Percentiles rank a stretch among this genome's conserved stretches.
Evolutionary conservation across 2,329 filamentous ascomycete genomes (phyloP).

Genomic region (Diplodia intermedia): DNA sequence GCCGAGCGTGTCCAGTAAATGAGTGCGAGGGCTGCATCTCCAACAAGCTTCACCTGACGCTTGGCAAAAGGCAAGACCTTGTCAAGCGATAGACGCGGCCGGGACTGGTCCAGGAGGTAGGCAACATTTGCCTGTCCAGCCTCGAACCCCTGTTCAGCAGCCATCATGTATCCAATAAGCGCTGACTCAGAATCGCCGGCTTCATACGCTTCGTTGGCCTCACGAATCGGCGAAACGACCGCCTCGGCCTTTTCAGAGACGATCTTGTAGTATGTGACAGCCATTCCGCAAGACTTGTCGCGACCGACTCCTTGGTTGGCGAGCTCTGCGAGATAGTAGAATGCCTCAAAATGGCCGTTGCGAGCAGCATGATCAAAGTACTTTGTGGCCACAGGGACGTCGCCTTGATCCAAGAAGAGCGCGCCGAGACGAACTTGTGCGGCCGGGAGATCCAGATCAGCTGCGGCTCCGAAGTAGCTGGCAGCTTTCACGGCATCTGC

Average conservation of each 20-base stretch:
- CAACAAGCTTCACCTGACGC: conserved; percentile 56
- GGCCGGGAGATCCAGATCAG: conserved; percentile 80
- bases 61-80: conserved; percentile 59
- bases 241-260: conserved; percentile 89
- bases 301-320: conserved; percentile 79
- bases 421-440: conserved; percentile 84
- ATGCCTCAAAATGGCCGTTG: conserved; percentile 84
- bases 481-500: conserved; percentile 75
- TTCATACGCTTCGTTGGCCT: conserved; percentile 84
- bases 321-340: conserved; percentile 91
- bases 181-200: conserved; percentile 80
- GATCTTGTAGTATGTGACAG: conserved; percentile 85
- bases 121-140: conserved; percentile 89
- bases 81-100: conserved; percentile 58
- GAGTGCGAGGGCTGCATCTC: conserved; percentile 72
- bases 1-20: conserved; percentile 96
- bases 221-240: conserved; percentile 79
- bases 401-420: conserved; percentile 87
- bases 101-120: conserved; percentile 76
- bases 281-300: conserved; percentile 78
- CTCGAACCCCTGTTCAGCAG: conserved; percentile 92
- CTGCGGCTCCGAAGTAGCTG: conserved; percentile 77
- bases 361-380: conserved; percentile 88
- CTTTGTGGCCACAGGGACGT: conserved; percentile 77
- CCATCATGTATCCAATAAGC: conserved; percentile 81